phyloP scores from a whole-genome alignment of 495 filamentous ascomycete species.

The Aspergillus nanangensis region DNA sequence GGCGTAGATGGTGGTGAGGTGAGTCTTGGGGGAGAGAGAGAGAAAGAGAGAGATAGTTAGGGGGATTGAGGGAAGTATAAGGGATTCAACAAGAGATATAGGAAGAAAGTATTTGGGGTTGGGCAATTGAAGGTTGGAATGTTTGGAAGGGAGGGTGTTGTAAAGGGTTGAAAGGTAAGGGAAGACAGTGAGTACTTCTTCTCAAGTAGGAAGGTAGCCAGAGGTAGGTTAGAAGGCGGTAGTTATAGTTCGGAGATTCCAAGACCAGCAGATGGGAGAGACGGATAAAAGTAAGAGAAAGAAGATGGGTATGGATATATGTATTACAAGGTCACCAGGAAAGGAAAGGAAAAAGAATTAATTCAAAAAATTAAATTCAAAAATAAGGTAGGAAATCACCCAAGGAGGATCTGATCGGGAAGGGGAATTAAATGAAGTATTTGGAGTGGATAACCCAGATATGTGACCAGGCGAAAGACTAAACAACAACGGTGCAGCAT shows the following conservation, averaged over 20 bases:
- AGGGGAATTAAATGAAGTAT: slow-evolving; percentile 31
- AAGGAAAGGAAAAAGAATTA: slow-evolving; percentile 5
- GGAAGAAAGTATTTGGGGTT: no score
- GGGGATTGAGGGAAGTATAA: no score
- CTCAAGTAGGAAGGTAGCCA: background rate
- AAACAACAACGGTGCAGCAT: slow-evolving; percentile 34
- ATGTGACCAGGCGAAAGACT: slow-evolving; percentile 40
- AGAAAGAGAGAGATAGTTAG: no score
- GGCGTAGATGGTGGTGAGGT: no score
- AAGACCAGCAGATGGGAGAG: slow-evolving; percentile 1
- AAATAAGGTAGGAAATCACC: slow-evolving; percentile 16
- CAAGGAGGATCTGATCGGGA: slow-evolving; percentile 22
- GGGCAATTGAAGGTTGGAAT: background rate
- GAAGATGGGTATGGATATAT: slow-evolving; percentile 10
- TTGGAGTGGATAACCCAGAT: slow-evolving; percentile 35
- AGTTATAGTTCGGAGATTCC: slow-evolving; percentile 7
- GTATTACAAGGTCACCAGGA: background rate
- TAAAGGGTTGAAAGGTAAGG: no score
- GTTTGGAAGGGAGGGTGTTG: background rate
- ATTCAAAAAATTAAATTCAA: slow-evolving; percentile 7
- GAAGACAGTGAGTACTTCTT: no score
- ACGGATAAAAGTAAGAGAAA: slow-evolving; percentile 2
- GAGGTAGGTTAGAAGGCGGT: background rate
- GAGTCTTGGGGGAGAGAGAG: no score
- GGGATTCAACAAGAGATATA: no score